Conservation (phyloP, 371 early-diverging fungal genomes). For the Actinomucor elegans region DNA sequence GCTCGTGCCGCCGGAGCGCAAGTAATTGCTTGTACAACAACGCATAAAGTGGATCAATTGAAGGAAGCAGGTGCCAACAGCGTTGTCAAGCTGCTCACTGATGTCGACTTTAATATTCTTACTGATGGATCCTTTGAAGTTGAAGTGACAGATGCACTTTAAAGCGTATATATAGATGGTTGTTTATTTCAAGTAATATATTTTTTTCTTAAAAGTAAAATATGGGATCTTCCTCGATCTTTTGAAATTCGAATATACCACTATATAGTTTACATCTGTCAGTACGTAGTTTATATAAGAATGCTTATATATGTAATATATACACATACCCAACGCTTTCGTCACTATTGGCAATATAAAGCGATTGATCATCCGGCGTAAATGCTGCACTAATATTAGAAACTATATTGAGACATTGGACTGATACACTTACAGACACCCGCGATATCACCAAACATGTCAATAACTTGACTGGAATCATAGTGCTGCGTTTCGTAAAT, state of each 20-base stretch:
- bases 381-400: conserved; percentile 28
- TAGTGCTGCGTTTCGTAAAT: conserved; percentile 59
- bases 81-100: conserved; percentile 51
- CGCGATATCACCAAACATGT: conserved; percentile 83
- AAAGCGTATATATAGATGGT: too few species aligned
- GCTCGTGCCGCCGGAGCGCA: conserved; percentile 55
- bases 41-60: conserved; percentile 50
- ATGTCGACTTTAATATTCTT: conserved; percentile 38
- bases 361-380: conserved; percentile 55
- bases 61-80: conserved; percentile 55
- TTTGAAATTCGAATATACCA: conserved; percentile 33
- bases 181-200: too few species aligned
- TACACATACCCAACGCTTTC: conserved; percentile 27
- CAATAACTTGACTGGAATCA: conserved; percentile 65
- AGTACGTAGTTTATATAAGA: too few species aligned
- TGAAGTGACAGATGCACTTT: conserved; percentile 3
- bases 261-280: too few species aligned
- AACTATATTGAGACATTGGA: too few species aligned
- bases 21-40: conserved; percentile 60
- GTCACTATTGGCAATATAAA: conserved; percentile 62
- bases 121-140: conserved; percentile 23
- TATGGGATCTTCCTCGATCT: conserved; percentile 11
- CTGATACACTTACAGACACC: conserved; percentile 53
- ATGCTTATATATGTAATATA: too few species aligned
- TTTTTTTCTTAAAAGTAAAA: conserved; percentile 5